phyloP scores from a whole-genome alignment of 2,329 filamentous ascomycete species.

The Aspergillus sp. region DNA sequence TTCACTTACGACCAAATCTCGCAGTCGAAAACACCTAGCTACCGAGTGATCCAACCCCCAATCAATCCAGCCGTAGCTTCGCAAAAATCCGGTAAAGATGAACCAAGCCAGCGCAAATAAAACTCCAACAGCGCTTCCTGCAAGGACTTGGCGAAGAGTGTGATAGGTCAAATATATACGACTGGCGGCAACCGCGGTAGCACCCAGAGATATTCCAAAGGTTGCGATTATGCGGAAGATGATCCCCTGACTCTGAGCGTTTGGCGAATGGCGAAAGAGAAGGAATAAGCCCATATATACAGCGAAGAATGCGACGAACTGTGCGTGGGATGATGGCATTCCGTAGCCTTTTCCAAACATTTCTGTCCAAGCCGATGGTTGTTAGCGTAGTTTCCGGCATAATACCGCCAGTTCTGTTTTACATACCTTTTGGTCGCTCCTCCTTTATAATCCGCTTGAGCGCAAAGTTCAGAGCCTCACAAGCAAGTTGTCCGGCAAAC shows the following conservation, averaged over 20 bases:
- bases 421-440: constrained; percentile 76
- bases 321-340: constrained; percentile 94
- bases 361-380: constrained; percentile 41
- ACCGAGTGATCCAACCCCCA: constrained; percentile 69
- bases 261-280: constrained; percentile 72
- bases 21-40: constrained; percentile 66
- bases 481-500: constrained; percentile 87
- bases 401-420: neutral
- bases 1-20: constrained; percentile 84
- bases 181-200: constrained; percentile 72
- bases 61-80: constrained; percentile 67
- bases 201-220: constrained; percentile 59
- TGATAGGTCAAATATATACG: constrained; percentile 92
- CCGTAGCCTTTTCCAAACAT: constrained; percentile 91
- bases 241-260: constrained; percentile 43
- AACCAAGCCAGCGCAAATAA: constrained; percentile 79
- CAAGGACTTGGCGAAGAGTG: constrained; percentile 81
- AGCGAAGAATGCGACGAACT: constrained; percentile 92
- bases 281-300: constrained; percentile 82
- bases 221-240: constrained; percentile 55
- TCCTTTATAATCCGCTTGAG: constrained; percentile 92
- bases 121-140: constrained; percentile 70
- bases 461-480: constrained; percentile 85
- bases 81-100: constrained; percentile 62
- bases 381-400: neutral